Evolutionary conservation across 1,284 basidiomycete species (phyloP).

Genomic region (Cutaneotrichosporon sp.): DNA sequence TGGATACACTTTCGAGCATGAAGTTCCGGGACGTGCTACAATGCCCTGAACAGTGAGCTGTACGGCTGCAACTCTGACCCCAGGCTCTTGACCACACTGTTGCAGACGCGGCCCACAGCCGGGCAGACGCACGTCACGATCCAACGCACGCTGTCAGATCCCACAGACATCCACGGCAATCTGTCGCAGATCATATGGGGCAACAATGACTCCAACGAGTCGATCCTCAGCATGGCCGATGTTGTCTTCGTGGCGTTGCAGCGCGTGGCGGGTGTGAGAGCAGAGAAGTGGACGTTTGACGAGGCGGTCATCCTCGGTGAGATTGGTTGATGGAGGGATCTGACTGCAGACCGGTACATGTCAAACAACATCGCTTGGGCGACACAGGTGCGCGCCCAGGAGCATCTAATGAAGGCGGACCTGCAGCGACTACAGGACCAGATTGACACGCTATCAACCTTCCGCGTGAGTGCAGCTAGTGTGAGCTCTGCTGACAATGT

Average conservation of each 20-base stretch:
- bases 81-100: constrained; percentile 11
- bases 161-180: constrained; percentile 27
- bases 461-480: constrained; percentile 28
- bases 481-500: not conserved
- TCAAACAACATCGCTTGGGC: constrained; percentile 34
- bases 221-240: constrained; percentile 35
- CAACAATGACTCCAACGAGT: constrained; percentile 25
- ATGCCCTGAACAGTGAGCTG: constrained; percentile 11
- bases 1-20: not conserved
- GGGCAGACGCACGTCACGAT: constrained; percentile 18
- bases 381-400: constrained; percentile 39
- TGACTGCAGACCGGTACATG: constrained; percentile 42
- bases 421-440: constrained; percentile 36
- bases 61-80: not conserved
- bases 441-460: constrained; percentile 33
- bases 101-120: constrained; percentile 6
- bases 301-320: constrained; percentile 40
- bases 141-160: constrained; percentile 12
- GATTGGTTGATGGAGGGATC: constrained; percentile 8
- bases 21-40: constrained; percentile 14
- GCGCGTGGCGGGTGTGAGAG: constrained; percentile 26
- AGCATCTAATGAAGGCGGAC: constrained; percentile 35
- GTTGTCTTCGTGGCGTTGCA: constrained; percentile 35
- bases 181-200: constrained; percentile 38
- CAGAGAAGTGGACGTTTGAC: constrained; percentile 41